Evolutionary conservation across 495 filamentous ascomycete genomes (phyloP), one percentile per base, ranked within the genome.

Genomic region (Pyrenopolyporus hunteri): DNA sequence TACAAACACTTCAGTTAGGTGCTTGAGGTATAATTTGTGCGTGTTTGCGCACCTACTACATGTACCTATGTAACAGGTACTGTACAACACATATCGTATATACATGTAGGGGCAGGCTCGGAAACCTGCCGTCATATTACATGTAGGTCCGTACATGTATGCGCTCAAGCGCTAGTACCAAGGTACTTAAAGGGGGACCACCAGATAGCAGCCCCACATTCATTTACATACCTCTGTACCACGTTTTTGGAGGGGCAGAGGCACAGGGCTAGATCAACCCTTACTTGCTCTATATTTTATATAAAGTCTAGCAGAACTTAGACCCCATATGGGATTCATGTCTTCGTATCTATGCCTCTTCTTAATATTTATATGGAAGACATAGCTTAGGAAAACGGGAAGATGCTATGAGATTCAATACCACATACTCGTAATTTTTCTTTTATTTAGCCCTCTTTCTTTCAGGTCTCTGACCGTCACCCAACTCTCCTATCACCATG

Each of bases 401-500:
- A 42, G 13, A 20, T 22, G 20, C 37, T 42, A 23, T 20, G 10
- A 23, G 5, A 1, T 11, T 42, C 23, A 6, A 11, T 42, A 33
- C 14, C 14, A 33, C 14, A 23, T 42, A 42, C 3, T 42, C 19
- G 17, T 42, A 42, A 42, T 42, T 20, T 42, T 42, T 22, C 23
- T 42, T 23, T 20, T n/a, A 22, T 42, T 42, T n/a, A 2, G 2
- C 37, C 37, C 36, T 20, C 19, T 23, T 42, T 40, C 23, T 11
- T 22, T 33, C 31, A 33, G 23, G 11, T 42, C 37, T 17, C 37
- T 42, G 20, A 42, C 37, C 37, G 20, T 20, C 19, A 10, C 10
- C 37, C 23, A n/a, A 26, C 19, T 2, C 13, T 13, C 22, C 43
- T 20, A 9, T 13, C 23, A 17, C 42, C 13, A 81, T 81, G 79